A percentile compares a stretch with the other conserved stretches of the same genome.
These are phyloP conservation scores for Sugiyamaella smithiae DNA, from an alignment of 805 yeast species.

Conservation along the genomic window DNA sequence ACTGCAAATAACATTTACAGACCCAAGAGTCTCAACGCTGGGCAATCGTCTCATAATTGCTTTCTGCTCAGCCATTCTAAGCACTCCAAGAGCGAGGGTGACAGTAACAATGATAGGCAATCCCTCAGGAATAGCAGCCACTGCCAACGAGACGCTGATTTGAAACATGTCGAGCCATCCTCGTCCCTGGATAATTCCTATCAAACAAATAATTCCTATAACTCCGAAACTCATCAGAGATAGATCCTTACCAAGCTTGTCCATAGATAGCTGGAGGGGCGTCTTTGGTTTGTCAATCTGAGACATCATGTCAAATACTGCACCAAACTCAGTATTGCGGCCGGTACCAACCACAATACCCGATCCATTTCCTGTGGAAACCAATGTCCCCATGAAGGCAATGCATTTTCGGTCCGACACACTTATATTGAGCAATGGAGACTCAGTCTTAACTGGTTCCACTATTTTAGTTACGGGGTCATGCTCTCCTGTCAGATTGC, in stretches of 20 bases:
- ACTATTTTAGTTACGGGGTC: slow-evolving; percentile 72
- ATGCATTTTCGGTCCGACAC: slow-evolving; percentile 70
- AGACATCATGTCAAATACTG: slow-evolving; percentile 92
- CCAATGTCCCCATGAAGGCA: slow-evolving; percentile 97
- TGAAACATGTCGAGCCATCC: slow-evolving; percentile 98
- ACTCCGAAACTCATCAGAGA: slow-evolving; percentile 80
- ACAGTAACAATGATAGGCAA: slow-evolving; percentile 97
- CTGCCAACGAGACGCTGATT: slow-evolving; percentile 94
- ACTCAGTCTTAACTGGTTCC: slow-evolving; percentile 36
- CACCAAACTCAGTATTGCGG: slow-evolving; percentile 85
- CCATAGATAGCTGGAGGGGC: slow-evolving; percentile 95
- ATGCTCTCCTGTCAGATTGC: slow-evolving; percentile 93
- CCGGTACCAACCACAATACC: slow-evolving; percentile 95
- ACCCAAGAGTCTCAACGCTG: slow-evolving; percentile 91
- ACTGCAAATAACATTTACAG: slow-evolving; percentile 88
- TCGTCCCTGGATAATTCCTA: slow-evolving; percentile 90
- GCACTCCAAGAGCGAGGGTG: slow-evolving; percentile 91
- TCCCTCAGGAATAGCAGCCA: slow-evolving; percentile 99
- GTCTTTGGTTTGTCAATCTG: slow-evolving; percentile 96
- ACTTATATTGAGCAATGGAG: slow-evolving; percentile 39
- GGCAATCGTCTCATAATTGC: slow-evolving; percentile 95
- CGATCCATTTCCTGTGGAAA: slow-evolving; percentile 90
- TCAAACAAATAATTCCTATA: slow-evolving; percentile 85
- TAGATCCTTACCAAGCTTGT: slow-evolving; percentile 86
- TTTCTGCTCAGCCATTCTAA: slow-evolving; percentile 91